Evolutionary conservation across 768 basidiomycete species (phyloP).

Genomic region (Harrya chromipes): DNA sequence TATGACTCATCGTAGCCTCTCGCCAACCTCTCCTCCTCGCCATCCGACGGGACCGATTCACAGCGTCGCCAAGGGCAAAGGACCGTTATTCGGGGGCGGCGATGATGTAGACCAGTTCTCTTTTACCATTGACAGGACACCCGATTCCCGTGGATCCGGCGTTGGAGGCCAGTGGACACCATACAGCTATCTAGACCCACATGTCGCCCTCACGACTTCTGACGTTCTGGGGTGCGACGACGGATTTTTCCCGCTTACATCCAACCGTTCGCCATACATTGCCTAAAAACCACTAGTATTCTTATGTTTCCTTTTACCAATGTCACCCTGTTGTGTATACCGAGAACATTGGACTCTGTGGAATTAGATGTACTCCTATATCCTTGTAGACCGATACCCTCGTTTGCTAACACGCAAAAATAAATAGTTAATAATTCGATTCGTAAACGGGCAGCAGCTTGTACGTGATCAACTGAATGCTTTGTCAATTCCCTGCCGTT

Average conservation of each 20-base stretch:
- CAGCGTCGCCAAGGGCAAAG: conserved; percentile 29
- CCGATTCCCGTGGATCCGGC: conserved; percentile 11
- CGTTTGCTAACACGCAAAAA: background rate
- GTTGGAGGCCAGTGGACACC: conserved; percentile 24
- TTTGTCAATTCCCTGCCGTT: background rate
- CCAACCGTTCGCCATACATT: conserved; percentile 37
- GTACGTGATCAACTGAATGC: conserved; percentile 16
- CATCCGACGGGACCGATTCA: conserved; percentile 37
- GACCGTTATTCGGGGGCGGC: conserved; percentile 45
- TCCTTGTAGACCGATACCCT: conserved; percentile 23
- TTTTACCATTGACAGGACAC: conserved; percentile 34
- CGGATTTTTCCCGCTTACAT: conserved; percentile 44
- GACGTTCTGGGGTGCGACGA: conserved; percentile 35
- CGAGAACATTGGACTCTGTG: conserved; percentile 10
- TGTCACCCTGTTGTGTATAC: conserved; percentile 2
- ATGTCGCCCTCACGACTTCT: conserved; percentile 31
- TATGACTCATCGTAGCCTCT: conserved; percentile 40
- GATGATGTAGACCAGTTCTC: conserved; percentile 52
- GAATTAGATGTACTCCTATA: conserved; percentile 20
- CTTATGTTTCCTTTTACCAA: background rate
- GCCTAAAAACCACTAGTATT: conserved; percentile 14
- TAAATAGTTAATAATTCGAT: background rate
- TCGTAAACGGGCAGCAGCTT: background rate
- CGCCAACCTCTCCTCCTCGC: conserved; percentile 26
- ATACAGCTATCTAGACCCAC: conserved; percentile 32